Conservation (phyloP, 164 flowering plant genomes). For the Vitis rotundifolia region DNA sequence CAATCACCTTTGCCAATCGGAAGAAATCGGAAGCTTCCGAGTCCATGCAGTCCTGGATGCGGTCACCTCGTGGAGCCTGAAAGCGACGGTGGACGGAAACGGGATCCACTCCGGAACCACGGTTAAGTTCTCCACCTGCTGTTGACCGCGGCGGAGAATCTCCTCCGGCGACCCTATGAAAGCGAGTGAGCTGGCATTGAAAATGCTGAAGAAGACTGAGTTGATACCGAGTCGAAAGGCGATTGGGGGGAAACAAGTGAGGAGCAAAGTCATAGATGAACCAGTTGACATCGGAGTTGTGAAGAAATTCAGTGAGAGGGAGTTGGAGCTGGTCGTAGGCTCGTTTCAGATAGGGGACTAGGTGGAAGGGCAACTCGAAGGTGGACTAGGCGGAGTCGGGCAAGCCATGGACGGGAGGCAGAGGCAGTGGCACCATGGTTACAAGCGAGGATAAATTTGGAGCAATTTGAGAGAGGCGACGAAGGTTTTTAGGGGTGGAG, state of each 20-base stretch:
- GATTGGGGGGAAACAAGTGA: slow-evolving; percentile 52
- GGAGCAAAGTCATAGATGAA: slow-evolving; percentile 56
- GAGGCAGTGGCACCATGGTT: slow-evolving; percentile 25
- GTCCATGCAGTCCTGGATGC: slow-evolving; percentile 5
- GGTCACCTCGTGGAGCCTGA: slow-evolving; percentile 31
- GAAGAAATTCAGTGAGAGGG: slow-evolving; percentile 28
- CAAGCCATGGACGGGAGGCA: slow-evolving; percentile 30
- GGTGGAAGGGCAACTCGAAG: slow-evolving; percentile 36
- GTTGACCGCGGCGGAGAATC: slow-evolving; percentile 4
- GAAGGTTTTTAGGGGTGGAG: slow-evolving; percentile 58
- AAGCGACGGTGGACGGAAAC: slow-evolving; percentile 27
- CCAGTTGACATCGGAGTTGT: slow-evolving; percentile 39
- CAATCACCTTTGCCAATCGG: slow-evolving; percentile 23
- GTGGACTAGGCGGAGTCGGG: slow-evolving; percentile 43
- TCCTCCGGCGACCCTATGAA: slow-evolving; percentile 42
- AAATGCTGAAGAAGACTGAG: slow-evolving; percentile 35
- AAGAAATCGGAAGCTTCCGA: slow-evolving; percentile 30
- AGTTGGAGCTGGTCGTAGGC: slow-evolving; percentile 41
- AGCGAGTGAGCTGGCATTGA: slow-evolving; percentile 35
- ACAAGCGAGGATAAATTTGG: slow-evolving; percentile 19
- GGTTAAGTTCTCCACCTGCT: slow-evolving; percentile 24
- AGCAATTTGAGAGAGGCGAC: slow-evolving; percentile 34
- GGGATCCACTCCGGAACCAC: slow-evolving; percentile 53
- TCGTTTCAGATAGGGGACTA: slow-evolving; percentile 32
- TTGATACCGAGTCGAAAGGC: slow-evolving; percentile 35